A percentile compares a stretch with the other conserved stretches of the same genome.
phyloP scores from a whole-genome alignment of 2,329 filamentous ascomycete species.

The Colletotrichum sp. region DNA sequence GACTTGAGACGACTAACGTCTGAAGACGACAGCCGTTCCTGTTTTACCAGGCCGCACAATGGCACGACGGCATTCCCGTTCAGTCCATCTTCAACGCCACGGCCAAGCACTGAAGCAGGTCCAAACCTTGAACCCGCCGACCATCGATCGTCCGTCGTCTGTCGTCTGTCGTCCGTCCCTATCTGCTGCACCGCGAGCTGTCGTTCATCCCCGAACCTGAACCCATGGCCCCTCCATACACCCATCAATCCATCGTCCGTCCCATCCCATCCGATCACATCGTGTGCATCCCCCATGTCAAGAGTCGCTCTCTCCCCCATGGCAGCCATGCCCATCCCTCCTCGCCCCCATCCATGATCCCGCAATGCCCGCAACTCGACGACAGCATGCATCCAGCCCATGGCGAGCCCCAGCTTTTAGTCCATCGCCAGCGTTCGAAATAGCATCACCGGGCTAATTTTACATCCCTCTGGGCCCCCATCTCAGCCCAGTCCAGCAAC shows the following conservation, averaged over 20 bases:
- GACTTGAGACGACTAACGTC: conserved; percentile 19
- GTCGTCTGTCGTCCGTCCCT: background rate
- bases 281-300: background rate
- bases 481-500: background rate
- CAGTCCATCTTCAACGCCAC: background rate
- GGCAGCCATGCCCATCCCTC: background rate
- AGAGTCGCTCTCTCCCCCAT: background rate
- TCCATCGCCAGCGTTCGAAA: conserved; percentile 6
- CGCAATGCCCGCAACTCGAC: background rate
- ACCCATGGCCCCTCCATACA: background rate
- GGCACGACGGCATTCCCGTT: conserved; percentile 16
- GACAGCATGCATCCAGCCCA: background rate
- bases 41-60: conserved; percentile 6
- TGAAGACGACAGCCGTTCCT: conserved; percentile 12
- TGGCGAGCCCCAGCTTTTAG: background rate
- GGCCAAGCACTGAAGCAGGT: background rate
- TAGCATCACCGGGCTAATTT: conserved; percentile 14
- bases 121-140: background rate
- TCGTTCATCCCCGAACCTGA: background rate
- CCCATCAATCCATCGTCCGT: background rate
- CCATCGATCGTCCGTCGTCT: background rate
- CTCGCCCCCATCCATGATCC: background rate
- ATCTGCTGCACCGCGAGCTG: background rate
- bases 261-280: background rate
- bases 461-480: background rate